These are phyloP conservation scores for Breynia disticha DNA, from an alignment of 441 rosid species.

Conservation along the genomic window DNA sequence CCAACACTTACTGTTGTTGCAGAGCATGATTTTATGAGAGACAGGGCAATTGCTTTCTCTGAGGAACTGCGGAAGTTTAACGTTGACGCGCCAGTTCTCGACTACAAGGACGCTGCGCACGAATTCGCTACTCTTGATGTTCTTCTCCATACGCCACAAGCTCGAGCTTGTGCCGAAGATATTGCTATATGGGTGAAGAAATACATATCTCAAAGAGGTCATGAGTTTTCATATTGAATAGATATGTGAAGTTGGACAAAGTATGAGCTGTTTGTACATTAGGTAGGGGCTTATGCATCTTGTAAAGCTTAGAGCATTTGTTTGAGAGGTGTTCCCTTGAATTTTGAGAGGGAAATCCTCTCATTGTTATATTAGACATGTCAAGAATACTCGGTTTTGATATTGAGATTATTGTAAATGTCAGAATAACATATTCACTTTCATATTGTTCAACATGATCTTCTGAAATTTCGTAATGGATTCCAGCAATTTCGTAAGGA, in stretches of 20 bases:
- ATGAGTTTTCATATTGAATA: slow-evolving; percentile 72
- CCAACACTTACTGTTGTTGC: slow-evolving; percentile 80
- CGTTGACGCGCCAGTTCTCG: slow-evolving; percentile 79
- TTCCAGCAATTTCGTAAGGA: slow-evolving; percentile 19
- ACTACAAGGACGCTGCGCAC: slow-evolving; percentile 80
- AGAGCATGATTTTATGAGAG: slow-evolving; percentile 89
- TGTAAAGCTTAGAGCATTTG: slow-evolving; percentile 5
- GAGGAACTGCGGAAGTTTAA: slow-evolving; percentile 75
- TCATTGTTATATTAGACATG: neutral
- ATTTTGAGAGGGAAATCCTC: slow-evolving; percentile 9
- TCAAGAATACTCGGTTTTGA: neutral
- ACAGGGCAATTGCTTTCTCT: slow-evolving; percentile 81
- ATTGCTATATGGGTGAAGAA: slow-evolving; percentile 88
- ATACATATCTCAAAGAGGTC: slow-evolving; percentile 71
- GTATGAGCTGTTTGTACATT: slow-evolving; percentile 9
- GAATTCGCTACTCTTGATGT: slow-evolving; percentile 85
- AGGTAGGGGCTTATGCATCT: neutral
- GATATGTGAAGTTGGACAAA: neutral
- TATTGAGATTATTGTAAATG: slow-evolving; percentile 1
- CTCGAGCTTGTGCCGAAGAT: slow-evolving; percentile 82
- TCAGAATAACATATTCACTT: slow-evolving; percentile 5
- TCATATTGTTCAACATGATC: neutral
- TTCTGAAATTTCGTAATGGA: neutral
- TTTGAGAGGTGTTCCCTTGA: neutral
- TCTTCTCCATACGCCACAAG: slow-evolving; percentile 72